Conservation (phyloP, 805 yeast genomes). For the Priceomyces haplophilus region DNA sequence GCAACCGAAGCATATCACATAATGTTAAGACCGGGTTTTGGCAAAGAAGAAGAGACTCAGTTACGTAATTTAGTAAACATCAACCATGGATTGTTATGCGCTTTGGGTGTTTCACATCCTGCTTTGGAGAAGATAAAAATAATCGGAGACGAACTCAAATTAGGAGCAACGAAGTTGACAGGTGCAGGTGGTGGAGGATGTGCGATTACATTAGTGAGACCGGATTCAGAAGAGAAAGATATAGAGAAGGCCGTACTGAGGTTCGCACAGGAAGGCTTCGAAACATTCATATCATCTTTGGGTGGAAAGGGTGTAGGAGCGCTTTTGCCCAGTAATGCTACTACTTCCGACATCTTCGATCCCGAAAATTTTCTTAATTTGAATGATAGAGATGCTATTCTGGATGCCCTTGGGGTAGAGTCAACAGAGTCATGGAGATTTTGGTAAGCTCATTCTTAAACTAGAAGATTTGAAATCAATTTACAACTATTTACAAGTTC, state of each 20-base stretch:
- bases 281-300: slow-evolving; percentile 71
- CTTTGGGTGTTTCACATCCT: slow-evolving; percentile 92
- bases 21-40: slow-evolving; percentile 53
- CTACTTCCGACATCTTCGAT: slow-evolving; percentile 18
- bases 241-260: slow-evolving; percentile 35
- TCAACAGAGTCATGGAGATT: slow-evolving; percentile 50
- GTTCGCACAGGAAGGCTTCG: slow-evolving; percentile 53
- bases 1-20: slow-evolving; percentile 70
- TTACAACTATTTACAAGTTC: background rate
- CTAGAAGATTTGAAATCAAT: background rate
- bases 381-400: slow-evolving; percentile 46
- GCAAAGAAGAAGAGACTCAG: slow-evolving; percentile 30
- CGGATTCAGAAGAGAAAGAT: slow-evolving; percentile 32
- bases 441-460: slow-evolving; percentile 43
- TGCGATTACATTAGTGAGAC: slow-evolving; percentile 78
- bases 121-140: slow-evolving; percentile 72
- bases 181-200: slow-evolving; percentile 99
- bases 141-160: slow-evolving; percentile 54
- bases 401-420: slow-evolving; percentile 44
- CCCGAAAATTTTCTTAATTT: slow-evolving; percentile 36
- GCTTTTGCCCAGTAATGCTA: slow-evolving; percentile 17
- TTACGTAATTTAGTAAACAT: slow-evolving; percentile 66
- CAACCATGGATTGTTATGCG: slow-evolving; percentile 82
- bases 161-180: slow-evolving; percentile 91
- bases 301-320: slow-evolving; percentile 91